phyloP scores from a whole-genome alignment of 768 basidiomycete species.

The Cystofilobasidium capitatum region DNA sequence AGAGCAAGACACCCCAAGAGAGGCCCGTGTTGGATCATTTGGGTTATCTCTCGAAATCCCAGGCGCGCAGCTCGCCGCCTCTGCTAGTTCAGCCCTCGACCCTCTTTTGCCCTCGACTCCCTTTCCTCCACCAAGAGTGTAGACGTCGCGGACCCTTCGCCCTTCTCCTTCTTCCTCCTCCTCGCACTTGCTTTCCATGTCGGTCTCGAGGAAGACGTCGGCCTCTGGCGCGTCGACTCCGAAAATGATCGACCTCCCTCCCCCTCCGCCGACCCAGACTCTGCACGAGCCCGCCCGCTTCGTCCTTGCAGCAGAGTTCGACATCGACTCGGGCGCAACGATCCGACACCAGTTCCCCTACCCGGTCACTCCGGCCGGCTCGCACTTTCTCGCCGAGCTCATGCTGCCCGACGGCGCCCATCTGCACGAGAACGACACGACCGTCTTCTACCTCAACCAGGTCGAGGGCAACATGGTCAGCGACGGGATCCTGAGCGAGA shows the following conservation, averaged over 20 bases:
- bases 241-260: background rate
- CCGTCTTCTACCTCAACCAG: slow-evolving; percentile 95
- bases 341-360: slow-evolving; percentile 93
- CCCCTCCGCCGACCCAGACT: background rate
- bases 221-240: background rate
- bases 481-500: slow-evolving; percentile 43
- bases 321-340: slow-evolving; percentile 88
- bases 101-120: too few relatives aligned
- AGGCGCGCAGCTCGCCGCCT: too few relatives aligned
- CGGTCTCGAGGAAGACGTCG: background rate
- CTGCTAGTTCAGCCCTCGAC: too few relatives aligned
- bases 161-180: too few relatives aligned
- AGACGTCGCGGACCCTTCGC: too few relatives aligned
- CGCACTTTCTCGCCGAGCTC: slow-evolving; percentile 69
- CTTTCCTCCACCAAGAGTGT: too few relatives aligned
- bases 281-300: slow-evolving; percentile 51
- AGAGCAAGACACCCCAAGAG: background rate
- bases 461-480: slow-evolving; percentile 78
- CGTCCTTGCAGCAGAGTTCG: slow-evolving; percentile 95
- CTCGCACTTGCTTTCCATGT: background rate
- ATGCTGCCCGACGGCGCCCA: slow-evolving; percentile 99
- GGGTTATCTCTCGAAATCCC: too few relatives aligned
- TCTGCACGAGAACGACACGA: slow-evolving; percentile 91
- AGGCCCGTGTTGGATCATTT: too few relatives aligned
- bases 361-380: slow-evolving; percentile 40